These are phyloP conservation scores for Rhynchosporium graminicola DNA, from an alignment of 2,329 filamentous ascomycete species.

Conservation along the genomic window DNA sequence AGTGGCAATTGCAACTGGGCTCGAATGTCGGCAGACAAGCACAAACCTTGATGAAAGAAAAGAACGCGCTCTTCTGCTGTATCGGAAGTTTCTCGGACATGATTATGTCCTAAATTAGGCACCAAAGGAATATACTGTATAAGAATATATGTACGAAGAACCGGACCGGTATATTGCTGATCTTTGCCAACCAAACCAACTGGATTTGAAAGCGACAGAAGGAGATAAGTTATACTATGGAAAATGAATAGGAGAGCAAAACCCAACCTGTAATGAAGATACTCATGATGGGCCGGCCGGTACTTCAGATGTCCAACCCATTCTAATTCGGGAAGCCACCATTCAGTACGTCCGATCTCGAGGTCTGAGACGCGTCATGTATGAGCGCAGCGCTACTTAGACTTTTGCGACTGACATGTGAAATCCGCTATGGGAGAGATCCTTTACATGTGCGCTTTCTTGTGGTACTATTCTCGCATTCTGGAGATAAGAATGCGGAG, in stretches of 20 bases:
- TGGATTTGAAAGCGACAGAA: neutral
- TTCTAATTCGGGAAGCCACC: neutral
- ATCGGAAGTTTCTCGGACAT: constrained; percentile 31
- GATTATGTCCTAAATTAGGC: neutral
- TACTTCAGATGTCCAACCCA: neutral
- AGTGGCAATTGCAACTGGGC: neutral
- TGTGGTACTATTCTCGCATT: neutral
- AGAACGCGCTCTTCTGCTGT: constrained; percentile 36
- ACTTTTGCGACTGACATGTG: constrained; percentile 15
- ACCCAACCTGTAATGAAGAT: no score
- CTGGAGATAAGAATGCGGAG: neutral
- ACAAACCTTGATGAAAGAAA: constrained; percentile 39
- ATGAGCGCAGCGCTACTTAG: constrained; percentile 13
- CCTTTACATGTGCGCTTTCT: neutral
- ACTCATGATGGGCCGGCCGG: neutral
- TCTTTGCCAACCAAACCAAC: neutral
- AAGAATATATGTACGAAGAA: no score
- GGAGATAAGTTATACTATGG: neutral
- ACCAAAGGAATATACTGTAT: neutral
- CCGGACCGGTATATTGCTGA: no score
- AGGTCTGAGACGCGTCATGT: constrained; percentile 15
- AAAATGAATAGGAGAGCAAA: neutral
- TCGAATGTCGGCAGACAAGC: neutral
- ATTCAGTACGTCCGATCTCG: constrained; percentile 10
- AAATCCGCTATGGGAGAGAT: neutral